Base-by-base conservation (phyloP, 73 alveolate genomes). In the Tetrahymena thermophila region DNA sequence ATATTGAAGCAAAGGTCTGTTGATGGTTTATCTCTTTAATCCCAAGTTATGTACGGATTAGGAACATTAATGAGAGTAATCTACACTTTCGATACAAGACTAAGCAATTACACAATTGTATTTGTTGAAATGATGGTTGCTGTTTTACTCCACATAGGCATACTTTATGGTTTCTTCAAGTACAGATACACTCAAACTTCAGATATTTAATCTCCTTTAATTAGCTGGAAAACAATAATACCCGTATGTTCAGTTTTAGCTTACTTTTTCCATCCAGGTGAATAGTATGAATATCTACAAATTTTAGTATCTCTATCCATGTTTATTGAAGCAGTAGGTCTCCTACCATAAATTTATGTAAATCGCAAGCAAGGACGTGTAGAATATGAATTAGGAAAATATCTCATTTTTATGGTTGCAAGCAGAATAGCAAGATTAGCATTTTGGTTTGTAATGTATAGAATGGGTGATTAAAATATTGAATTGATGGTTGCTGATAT, bases 401-500 rank as follows among this genome's bases (percentile, higher is more conserved):
- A 89, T 95, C 43, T 95, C 3, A 93, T 95, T 34, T 93, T 94
- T 16, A 95, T 95, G 97, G 97, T 94, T 34, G 93, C 94, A 55
- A 85, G 95, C 11, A 89, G 95, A 89, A 43, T 89, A 34, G 42
- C 83, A 6, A 95, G 97, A 89, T 0, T 95, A 21, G 94, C 43
- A 35, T 95, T 95, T 56, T 95, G 96, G 97, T 43, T 95, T 34
- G 21, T 50, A 83, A 89, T 85, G 71, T 95, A 95, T 57, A 35
- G 93, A 38, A 56, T 34, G 28, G 95, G 97, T 7, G 97, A 95
- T 34, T 85, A 89, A 93, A 85, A 85, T 35, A 71, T 89, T 40
- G 93, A 89, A 85, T 95, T 95, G 34, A 95, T 95, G 25, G 35
- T 95, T n/a, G 97, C 95, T 85, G 97, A 95, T 95, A 93, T 95